Percentiles rank a stretch among this genome's conserved stretches.
Evolutionary conservation across 306 rosid genomes (phyloP).

Genomic region (Glycyrrhiza uralensis): DNA sequence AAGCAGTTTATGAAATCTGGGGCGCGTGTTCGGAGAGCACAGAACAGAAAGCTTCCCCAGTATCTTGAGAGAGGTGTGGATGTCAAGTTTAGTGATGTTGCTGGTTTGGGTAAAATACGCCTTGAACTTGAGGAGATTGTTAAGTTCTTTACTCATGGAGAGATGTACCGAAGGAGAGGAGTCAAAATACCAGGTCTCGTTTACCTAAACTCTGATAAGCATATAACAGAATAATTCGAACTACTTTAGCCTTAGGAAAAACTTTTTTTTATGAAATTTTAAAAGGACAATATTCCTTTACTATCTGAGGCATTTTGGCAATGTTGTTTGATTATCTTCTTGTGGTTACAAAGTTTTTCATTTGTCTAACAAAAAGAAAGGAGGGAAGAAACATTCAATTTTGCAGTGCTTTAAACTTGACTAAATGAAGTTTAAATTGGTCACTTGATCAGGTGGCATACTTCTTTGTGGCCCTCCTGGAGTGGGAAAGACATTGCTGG

Average conservation of each 20-base stretch:
- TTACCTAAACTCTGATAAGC: conserved; percentile 6
- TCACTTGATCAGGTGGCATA: conserved; percentile 79
- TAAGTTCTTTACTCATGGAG: conserved; percentile 97
- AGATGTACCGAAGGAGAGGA: conserved; percentile 92
- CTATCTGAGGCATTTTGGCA: not conserved
- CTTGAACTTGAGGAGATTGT: conserved; percentile 99
- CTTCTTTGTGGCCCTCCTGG: conserved; percentile 99
- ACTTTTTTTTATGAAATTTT: not conserved
- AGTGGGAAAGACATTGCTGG: conserved; percentile 95
- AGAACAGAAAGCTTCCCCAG: conserved; percentile 73
- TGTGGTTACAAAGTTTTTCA: not conserved
- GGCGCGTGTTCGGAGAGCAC: conserved; percentile 81
- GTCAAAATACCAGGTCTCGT: conserved; percentile 87
- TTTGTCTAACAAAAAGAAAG: not conserved
- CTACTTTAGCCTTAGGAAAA: not conserved
- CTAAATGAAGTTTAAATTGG: conserved; percentile 30
- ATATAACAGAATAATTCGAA: conserved; percentile 24
- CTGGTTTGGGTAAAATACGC: conserved; percentile 93
- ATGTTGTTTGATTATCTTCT: not conserved
- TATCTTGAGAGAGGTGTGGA: conserved; percentile 92
- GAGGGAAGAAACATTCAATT: not conserved
- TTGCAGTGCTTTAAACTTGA: conserved; percentile 18
- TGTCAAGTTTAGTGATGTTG: conserved; percentile 92
- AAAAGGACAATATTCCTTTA: not conserved
- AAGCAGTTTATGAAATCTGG: conserved; percentile 96